These are phyloP conservation scores for Sugiyamaella valdiviana DNA, from an alignment of 805 yeast genomes.

Conservation along the genomic window DNA sequence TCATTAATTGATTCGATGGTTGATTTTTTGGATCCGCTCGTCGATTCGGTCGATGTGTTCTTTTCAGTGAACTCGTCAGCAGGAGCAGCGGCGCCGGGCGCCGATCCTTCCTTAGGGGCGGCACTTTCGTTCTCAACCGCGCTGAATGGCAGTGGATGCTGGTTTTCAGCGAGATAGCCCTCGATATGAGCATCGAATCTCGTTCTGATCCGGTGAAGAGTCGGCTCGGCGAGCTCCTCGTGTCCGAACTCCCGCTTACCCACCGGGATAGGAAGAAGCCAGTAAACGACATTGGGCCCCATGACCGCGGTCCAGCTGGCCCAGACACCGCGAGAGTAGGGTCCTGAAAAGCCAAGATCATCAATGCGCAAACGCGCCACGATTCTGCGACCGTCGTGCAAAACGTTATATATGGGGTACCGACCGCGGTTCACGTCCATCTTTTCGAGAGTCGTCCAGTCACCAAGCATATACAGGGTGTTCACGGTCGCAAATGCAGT, in stretches of 20 bases:
- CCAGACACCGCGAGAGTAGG: slow-evolving; percentile 26
- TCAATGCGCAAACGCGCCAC: slow-evolving; percentile 42
- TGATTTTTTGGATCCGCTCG: too few relatives aligned
- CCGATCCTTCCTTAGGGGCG: too few relatives aligned
- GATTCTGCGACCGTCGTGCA: slow-evolving; percentile 38
- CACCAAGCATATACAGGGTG: slow-evolving; percentile 39
- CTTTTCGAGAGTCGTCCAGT: slow-evolving; percentile 53
- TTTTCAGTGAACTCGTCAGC: too few relatives aligned
- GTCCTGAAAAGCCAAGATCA: slow-evolving; percentile 23
- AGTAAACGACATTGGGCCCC: slow-evolving; percentile 27
- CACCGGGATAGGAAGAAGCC: slow-evolving; percentile 26
- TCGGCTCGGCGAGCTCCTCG: too few relatives aligned
- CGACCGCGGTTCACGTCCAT: slow-evolving; percentile 12
- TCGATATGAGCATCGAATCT: slow-evolving; percentile 14
- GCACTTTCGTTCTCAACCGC: too few relatives aligned
- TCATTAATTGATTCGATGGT: too few relatives aligned
- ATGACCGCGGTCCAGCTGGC: slow-evolving; percentile 23
- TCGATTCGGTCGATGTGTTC: too few relatives aligned
- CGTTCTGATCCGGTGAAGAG: too few relatives aligned
- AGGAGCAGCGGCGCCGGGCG: too few relatives aligned
- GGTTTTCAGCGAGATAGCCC: slow-evolving; percentile 15
- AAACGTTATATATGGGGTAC: slow-evolving; percentile 33
- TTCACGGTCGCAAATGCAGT: slow-evolving; percentile 40
- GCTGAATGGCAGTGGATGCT: too few relatives aligned
- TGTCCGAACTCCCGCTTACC: too few relatives aligned